Base-by-base conservation (phyloP, 2,329 filamentous ascomycete genomes). In the Mollisia scopiformis region DNA sequence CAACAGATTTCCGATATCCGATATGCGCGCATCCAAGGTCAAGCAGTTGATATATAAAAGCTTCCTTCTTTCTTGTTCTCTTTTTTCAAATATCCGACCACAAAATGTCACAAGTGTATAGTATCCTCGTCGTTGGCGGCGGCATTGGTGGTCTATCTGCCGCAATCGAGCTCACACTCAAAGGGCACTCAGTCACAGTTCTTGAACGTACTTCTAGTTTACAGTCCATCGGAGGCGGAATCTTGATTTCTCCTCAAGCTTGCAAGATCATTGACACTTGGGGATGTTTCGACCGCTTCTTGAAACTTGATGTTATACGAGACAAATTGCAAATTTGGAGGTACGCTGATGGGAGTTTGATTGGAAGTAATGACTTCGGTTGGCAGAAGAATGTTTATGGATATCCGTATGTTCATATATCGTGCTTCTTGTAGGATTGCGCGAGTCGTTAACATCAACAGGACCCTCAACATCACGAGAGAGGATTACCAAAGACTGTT, bases 91-190 rank as follows among this genome's bases (percentile, higher is more conserved):
- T 13, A 47, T 19, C 16, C 6, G 7, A 11, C 13, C 14, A 13
- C 25, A 46, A 28, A 28, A 47, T 47, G 43, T 2, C 43, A 25
- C 43, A 10, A 16, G 13, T 23, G 28, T 47, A 47, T 23, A 28
- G 47, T 5, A 41, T 59, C 31, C 41, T 59, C 39, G 43, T 59
- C 25, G 53, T 55, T 6, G 57, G 57, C n/a, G 57, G 57, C 6
- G 57, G 57, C 4, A 49, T 59, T 2, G 50, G 30, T 5, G 57
- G 57, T 16, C 33, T 59, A 21, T 41, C 51, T 1, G 39, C 41
- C 13, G 28, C 57, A 1, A 31, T 59, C 4, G 57, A 51, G 2
- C 51, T 59, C 25, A 19, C 39, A 0, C 57, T 41, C 6, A 59
- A 50, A 23, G 51, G 51, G 13, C 57, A 59, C 25, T 33, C 19